Conservation (phyloP, 2,329 filamentous ascomycete genomes). For the Chrysoporthe austroafricana region DNA sequence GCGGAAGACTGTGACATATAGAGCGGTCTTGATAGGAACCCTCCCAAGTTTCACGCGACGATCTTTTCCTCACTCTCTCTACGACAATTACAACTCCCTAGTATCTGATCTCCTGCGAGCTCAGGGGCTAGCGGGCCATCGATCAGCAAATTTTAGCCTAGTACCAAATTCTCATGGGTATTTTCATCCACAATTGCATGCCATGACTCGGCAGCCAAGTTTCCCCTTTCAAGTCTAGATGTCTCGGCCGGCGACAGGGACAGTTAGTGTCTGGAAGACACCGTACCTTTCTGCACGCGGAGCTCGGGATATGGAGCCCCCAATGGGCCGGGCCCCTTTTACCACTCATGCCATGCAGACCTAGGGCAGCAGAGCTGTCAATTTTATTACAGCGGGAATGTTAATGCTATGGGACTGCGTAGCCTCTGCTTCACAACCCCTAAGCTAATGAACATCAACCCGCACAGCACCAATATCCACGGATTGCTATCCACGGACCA, state of each 20-base stretch:
- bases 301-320: neutral
- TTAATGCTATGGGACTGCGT: neutral
- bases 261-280: neutral
- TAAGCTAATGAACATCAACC: neutral
- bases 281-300: neutral
- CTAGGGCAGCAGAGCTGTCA: neutral
- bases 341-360: neutral
- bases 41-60: neutral
- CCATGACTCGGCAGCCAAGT: neutral
- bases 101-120: neutral
- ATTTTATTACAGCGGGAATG: neutral
- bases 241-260: neutral
- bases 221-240: neutral
- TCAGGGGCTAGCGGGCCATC: constrained; percentile 4
- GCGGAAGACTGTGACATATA: neutral
- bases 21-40: neutral
- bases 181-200: neutral
- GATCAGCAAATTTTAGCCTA: neutral
- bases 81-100: neutral
- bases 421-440: neutral
- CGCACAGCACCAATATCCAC: neutral
- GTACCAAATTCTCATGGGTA: neutral
- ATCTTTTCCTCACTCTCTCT: neutral
- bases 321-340: neutral
- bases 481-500: too few species aligned